Conservation (phyloP, 208 protist genomes). For the Novymonas esmeraldas region DNA sequence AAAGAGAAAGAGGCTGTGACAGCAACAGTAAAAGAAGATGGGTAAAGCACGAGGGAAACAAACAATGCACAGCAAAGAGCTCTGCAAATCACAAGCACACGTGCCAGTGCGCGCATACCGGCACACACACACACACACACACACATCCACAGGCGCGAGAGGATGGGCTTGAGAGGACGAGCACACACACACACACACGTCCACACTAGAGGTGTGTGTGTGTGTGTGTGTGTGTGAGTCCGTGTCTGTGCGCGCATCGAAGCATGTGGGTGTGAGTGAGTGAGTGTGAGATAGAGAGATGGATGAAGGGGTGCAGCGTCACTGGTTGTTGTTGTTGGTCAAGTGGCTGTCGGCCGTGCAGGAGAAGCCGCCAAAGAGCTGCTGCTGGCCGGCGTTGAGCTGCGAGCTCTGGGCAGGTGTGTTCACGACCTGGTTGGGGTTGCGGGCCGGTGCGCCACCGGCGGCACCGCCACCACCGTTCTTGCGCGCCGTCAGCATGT, state of each 20-base stretch:
- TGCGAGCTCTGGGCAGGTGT: constrained; percentile 82
- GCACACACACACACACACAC: neutral
- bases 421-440: constrained; percentile 82
- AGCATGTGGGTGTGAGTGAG: neutral
- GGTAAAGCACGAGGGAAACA: too few species aligned
- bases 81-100: neutral
- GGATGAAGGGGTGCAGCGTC: neutral
- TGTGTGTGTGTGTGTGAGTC: constrained; percentile 7
- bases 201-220: neutral
- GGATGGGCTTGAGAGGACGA: neutral
- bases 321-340: constrained; percentile 34
- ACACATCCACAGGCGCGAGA: too few species aligned
- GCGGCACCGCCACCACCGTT: constrained; percentile 80
- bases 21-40: neutral
- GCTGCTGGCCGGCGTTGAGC: constrained; percentile 85
- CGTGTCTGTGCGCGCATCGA: neutral
- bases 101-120: neutral
- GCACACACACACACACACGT: neutral
- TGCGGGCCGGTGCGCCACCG: constrained; percentile 58
- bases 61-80: neutral
- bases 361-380: constrained; percentile 91
- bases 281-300: neutral
- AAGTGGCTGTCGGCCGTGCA: constrained; percentile 90
- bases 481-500: constrained; percentile 70
- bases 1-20: neutral